phyloP scores from a whole-genome alignment of 148 eudicot genomes.

The Rhododendron simsii region DNA sequence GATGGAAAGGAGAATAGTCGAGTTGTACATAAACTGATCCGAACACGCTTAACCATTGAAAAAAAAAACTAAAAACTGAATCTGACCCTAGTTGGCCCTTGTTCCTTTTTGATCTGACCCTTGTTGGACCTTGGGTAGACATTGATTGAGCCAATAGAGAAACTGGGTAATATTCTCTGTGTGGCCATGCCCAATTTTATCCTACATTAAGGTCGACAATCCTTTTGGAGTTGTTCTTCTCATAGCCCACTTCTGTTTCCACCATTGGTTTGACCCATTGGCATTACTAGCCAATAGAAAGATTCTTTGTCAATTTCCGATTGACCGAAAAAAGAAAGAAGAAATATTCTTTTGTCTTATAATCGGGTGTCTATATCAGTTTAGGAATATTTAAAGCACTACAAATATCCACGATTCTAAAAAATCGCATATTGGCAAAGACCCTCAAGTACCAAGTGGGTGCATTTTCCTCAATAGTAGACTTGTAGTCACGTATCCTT shows the following conservation, averaged over 20 bases:
- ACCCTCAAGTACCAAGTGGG: background rate
- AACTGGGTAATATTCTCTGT: background rate
- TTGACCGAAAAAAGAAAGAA: no score
- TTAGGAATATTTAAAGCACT: background rate
- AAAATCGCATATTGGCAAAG: constrained; percentile 8
- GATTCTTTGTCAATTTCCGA: background rate
- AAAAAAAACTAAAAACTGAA: no score
- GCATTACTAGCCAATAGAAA: background rate
- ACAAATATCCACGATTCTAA: no score
- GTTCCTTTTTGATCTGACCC: background rate
- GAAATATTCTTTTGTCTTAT: background rate
- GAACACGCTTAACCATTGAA: no score
- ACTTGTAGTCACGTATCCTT: no score
- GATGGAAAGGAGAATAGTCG: fast-evolving
- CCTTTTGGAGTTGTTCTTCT: background rate
- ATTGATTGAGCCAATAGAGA: constrained; percentile 21
- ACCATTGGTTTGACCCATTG: background rate
- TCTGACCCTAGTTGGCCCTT: background rate
- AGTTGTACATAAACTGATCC: no score
- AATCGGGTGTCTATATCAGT: background rate
- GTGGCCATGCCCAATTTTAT: constrained; percentile 4
- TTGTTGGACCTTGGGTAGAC: background rate
- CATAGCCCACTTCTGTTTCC: background rate
- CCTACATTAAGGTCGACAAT: constrained; percentile 13
- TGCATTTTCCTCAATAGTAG: background rate